Base-by-base conservation (phyloP, 2,329 filamentous ascomycete genomes). In the Helicocarpus griseus region DNA sequence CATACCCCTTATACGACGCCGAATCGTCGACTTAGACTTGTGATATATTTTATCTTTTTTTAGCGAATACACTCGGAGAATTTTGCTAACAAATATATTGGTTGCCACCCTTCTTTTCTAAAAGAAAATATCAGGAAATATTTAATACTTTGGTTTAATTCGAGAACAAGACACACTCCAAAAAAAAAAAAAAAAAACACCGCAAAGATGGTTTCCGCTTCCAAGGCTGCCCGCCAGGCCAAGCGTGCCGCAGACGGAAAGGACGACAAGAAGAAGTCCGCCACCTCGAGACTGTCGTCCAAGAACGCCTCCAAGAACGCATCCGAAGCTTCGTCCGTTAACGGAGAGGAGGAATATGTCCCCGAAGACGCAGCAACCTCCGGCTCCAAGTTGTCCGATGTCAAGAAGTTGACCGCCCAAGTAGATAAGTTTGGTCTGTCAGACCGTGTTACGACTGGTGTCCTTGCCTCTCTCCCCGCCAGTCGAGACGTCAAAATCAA, bases 401-500 rank as follows among this genome's bases (percentile, higher is more conserved):
- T 96, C 58, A 86, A 89, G 76, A 89, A 89, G 69, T 80, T 98
- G 60, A 84, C 87, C 41, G 79, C 90, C 50, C 94, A 98, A 76
- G 86, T 95, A 80, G 93, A 98, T 75, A 87, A 95, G 75, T 82
- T 95, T 69, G 93, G 93, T 65, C 79, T 98, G 59, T 97, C 93
- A 13, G 93, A 98, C 73, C 87, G 93, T 71, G 93, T 98, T 70
- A 98, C 94, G 55, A 98, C 93, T 55, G 93, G 93, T 81, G 93
- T 98, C 52, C 78, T 98, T 56, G 79, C 90, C 35, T 98, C 93
- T 41, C 82, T 91, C 57, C 73, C 80, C 57, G 78, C 87, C 60
- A 94, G 87, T 76, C 86, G 88, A 73, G 93, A 98, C 73, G 89
- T 95, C 72, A 98, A 98, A 79, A 93, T 98, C 70, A 95, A 85